Evolutionary conservation across 495 filamentous ascomycete genomes (phyloP).

Genomic region (Entonaema liquescens): DNA sequence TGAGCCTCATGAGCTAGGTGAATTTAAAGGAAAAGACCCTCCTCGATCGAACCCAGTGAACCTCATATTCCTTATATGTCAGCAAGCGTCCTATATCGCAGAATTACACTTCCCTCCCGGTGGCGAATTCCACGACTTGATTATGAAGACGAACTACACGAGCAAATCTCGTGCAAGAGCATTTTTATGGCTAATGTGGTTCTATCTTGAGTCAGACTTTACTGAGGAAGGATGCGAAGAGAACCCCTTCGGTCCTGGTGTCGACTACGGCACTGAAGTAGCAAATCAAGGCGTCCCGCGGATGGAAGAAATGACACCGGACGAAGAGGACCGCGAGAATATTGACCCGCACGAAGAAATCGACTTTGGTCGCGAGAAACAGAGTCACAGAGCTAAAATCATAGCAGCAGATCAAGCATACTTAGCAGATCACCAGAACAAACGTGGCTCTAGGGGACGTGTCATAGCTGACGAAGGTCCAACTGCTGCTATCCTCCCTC

Average conservation of each 20-base stretch:
- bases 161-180: constrained; percentile 85
- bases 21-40: constrained; percentile 70
- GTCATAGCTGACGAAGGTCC: constrained; percentile 66
- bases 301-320: constrained; percentile 78
- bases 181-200: constrained; percentile 99
- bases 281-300: constrained; percentile 81
- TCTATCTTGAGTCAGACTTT: constrained; percentile 97
- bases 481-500: constrained; percentile 59
- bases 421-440: constrained; percentile 59
- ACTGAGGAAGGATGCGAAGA: constrained; percentile 79
- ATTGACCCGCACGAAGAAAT: constrained; percentile 87
- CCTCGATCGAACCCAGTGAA: constrained; percentile 98
- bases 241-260: constrained; percentile 89
- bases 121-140: constrained; percentile 93
- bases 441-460: constrained; percentile 49
- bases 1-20: constrained; percentile 85
- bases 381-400: constrained; percentile 80
- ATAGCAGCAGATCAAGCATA: constrained; percentile 63
- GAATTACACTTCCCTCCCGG: constrained; percentile 88
- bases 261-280: constrained; percentile 67
- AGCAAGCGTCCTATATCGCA: constrained; percentile 89
- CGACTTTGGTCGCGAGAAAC: constrained; percentile 85
- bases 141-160: constrained; percentile 86
- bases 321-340: constrained; percentile 84
- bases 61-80: constrained; percentile 92